A percentile compares a stretch with the other conserved stretches of the same genome.
These are phyloP conservation scores for Auriscalpium vulgare DNA, from an alignment of 768 basidiomycete species.

Conservation along the genomic window DNA sequence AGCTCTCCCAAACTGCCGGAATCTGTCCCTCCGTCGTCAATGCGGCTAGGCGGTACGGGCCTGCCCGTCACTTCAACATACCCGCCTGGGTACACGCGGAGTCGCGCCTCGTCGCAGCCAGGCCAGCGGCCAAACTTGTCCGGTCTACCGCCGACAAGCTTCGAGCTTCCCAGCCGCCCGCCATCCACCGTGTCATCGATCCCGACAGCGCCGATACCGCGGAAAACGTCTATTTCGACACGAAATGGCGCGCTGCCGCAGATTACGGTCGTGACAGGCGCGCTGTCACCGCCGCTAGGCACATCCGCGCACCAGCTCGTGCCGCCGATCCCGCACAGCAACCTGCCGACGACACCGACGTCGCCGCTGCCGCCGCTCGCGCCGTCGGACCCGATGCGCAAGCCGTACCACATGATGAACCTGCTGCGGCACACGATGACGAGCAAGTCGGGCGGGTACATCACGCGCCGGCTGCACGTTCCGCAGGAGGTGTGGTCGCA, in stretches of 20 bases:
- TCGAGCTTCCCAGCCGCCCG: conserved; percentile 43
- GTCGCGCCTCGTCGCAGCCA: conserved; percentile 71
- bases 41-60: conserved; percentile 30
- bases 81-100: conserved; percentile 29
- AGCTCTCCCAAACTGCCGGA: conserved; percentile 2
- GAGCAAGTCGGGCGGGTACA: conserved; percentile 75
- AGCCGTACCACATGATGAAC: conserved; percentile 89
- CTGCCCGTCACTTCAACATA: not conserved
- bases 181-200: conserved; percentile 29
- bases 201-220: conserved; percentile 29
- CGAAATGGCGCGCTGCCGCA: conserved; percentile 46
- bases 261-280: conserved; percentile 43
- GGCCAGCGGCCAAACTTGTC: conserved; percentile 46
- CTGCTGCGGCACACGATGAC: conserved; percentile 74
- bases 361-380: conserved; percentile 71
- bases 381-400: conserved; percentile 65
- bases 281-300: conserved; percentile 33
- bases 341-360: conserved; percentile 64
- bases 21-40: conserved; percentile 20
- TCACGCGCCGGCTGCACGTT: conserved; percentile 80
- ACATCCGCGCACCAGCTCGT: conserved; percentile 26
- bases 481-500: conserved; percentile 89
- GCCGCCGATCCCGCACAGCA: conserved; percentile 41
- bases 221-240: conserved; percentile 52
- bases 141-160: conserved; percentile 45